A percentile compares a stretch with the other conserved stretches of the same genome.
These are phyloP conservation scores for Cryptococcus neoformans DNA, from an alignment of 1,284 basidiomycete genomes.

Conservation along the genomic window DNA sequence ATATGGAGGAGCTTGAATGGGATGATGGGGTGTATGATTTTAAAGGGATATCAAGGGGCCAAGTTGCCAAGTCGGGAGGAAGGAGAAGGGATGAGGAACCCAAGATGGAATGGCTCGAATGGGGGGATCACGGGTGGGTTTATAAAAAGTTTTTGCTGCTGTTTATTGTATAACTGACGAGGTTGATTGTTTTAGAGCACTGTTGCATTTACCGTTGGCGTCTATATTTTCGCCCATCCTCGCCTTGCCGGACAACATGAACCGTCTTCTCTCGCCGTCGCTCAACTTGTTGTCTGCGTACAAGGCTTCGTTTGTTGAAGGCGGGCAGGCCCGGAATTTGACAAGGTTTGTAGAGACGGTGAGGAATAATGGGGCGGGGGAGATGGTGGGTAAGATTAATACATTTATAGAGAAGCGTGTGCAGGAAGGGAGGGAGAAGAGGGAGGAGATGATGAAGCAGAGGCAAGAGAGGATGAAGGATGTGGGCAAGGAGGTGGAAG, in stretches of 20 bases:
- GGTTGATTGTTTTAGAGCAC: constrained; percentile 18
- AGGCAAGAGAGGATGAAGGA: constrained; percentile 13
- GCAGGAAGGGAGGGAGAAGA: constrained; percentile 20
- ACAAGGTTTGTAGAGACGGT: constrained; percentile 19
- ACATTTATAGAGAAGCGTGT: constrained; percentile 19
- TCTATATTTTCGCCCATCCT: constrained; percentile 33
- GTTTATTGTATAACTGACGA: not conserved
- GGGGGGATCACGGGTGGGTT: constrained; percentile 44
- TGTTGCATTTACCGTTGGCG: constrained; percentile 37
- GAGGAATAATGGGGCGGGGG: constrained; percentile 20
- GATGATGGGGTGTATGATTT: constrained; percentile 44
- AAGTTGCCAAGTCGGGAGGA: constrained; percentile 4
- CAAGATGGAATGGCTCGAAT: constrained; percentile 30
- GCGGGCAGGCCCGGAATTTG: constrained; percentile 25
- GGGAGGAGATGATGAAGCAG: constrained; percentile 14
- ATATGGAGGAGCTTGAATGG: constrained; percentile 45
- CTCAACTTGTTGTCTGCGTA: constrained; percentile 26
- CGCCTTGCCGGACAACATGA: constrained; percentile 16
- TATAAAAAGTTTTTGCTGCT: too few relatives aligned
- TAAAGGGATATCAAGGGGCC: constrained; percentile 26
- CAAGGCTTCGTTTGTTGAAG: constrained; percentile 28
- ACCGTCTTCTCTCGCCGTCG: constrained; percentile 26
- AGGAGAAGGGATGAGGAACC: constrained; percentile 15
- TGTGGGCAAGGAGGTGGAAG: constrained; percentile 22
- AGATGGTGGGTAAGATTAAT: constrained; percentile 24